phyloP scores from a whole-genome alignment of 768 basidiomycete genomes.

The Termitomyces sp. region DNA sequence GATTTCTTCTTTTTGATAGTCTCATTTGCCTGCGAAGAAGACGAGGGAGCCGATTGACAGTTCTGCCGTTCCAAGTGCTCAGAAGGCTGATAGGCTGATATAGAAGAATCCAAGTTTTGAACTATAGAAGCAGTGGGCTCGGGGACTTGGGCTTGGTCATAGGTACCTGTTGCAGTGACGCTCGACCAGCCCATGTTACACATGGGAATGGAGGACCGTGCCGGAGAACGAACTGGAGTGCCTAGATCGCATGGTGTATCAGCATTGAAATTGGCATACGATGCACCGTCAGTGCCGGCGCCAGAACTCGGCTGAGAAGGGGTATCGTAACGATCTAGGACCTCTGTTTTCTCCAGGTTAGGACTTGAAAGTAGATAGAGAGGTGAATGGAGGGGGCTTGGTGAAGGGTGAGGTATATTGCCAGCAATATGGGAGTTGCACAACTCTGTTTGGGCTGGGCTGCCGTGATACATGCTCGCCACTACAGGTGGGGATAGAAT shows the following conservation, averaged over 20 bases:
- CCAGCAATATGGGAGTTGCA: not conserved
- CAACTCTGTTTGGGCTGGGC: not conserved
- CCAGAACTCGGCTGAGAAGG: not conserved
- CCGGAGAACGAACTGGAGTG: not conserved
- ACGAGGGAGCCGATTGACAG: not conserved
- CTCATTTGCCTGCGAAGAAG: not conserved
- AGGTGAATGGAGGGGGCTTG: not conserved
- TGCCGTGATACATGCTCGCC: not conserved
- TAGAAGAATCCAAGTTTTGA: not conserved
- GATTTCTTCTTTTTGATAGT: constrained; percentile 36
- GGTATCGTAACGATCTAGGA: not conserved
- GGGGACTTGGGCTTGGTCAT: constrained; percentile 2
- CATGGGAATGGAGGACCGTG: constrained; percentile 34
- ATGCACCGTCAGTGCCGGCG: not conserved
- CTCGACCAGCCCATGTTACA: constrained; percentile 20
- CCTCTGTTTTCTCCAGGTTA: not conserved
- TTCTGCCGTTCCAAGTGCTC: not conserved
- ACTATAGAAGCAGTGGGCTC: constrained; percentile 1
- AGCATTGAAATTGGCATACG: constrained; percentile 1
- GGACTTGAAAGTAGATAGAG: not conserved
- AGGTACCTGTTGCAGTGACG: not conserved
- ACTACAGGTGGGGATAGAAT: not conserved
- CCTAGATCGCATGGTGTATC: constrained; percentile 1
- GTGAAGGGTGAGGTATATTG: not conserved
- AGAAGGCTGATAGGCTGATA: not conserved